Percentiles rank a stretch among this genome's conserved stretches.
phyloP scores from a whole-genome alignment of 352 stramenopile genomes.

The Globisporangium megalacanthum region DNA sequence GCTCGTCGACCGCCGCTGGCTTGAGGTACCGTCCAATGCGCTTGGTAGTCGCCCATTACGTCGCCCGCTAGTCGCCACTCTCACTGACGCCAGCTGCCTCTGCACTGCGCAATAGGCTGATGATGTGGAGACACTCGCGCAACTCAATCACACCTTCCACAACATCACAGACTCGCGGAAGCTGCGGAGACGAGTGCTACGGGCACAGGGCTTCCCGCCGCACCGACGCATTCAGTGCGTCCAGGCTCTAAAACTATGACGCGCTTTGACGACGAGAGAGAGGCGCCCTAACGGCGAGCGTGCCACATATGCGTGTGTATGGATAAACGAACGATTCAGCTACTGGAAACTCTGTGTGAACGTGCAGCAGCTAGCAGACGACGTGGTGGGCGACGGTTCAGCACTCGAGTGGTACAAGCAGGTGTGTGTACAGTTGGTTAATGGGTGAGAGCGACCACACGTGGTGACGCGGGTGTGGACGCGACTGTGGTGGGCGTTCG shows the following conservation, averaged over 20 bases:
- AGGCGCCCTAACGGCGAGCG: too few relatives aligned
- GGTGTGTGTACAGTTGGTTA: background rate
- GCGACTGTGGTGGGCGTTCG: background rate
- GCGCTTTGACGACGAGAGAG: background rate
- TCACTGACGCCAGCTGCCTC: background rate
- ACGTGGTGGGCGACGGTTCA: slow-evolving; percentile 5
- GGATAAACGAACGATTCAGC: slow-evolving; percentile 1
- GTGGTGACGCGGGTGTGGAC: background rate
- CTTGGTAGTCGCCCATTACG: background rate
- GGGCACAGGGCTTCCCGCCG: slow-evolving; percentile 20
- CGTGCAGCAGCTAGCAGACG: slow-evolving; percentile 21
- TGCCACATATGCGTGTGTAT: slow-evolving; percentile 8
- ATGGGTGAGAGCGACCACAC: background rate
- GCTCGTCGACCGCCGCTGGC: slow-evolving; percentile 31
- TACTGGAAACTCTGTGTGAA: slow-evolving; percentile 33
- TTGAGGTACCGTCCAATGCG: slow-evolving; percentile 23
- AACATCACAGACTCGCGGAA: slow-evolving; percentile 20
- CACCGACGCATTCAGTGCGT: slow-evolving; percentile 22
- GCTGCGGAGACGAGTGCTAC: slow-evolving; percentile 21
- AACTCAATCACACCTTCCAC: slow-evolving; percentile 17
- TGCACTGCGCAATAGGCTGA: slow-evolving; percentile 20
- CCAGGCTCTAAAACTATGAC: background rate
- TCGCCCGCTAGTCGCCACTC: too few relatives aligned
- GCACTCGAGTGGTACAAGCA: slow-evolving; percentile 23
- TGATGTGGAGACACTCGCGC: slow-evolving; percentile 23